Percentiles rank a stretch among this genome's conserved stretches.
Evolutionary conservation across 306 rosid genomes (phyloP).

Genomic region (Pueraria montana): DNA sequence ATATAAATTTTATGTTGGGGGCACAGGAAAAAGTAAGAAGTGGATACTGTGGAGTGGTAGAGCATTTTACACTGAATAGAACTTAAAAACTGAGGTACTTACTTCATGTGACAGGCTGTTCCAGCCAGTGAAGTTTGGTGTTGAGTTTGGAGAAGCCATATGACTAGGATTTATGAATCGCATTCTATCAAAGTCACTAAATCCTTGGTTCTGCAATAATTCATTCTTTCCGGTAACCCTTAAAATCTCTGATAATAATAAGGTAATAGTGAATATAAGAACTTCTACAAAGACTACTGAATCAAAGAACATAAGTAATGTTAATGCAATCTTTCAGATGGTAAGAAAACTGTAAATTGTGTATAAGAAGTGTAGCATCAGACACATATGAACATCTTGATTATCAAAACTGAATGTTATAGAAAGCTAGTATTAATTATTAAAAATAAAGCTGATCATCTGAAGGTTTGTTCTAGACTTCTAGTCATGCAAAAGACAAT

Average conservation of each 20-base stretch:
- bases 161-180: conserved; percentile 51
- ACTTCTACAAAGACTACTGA: conserved; percentile 9
- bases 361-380: neutral
- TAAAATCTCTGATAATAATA: conserved; percentile 57
- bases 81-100: conserved; percentile 31
- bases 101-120: conserved; percentile 64
- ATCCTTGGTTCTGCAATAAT: conserved; percentile 56
- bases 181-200: conserved; percentile 58
- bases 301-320: conserved; percentile 24
- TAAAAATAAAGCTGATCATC: conserved; percentile 10
- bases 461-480: neutral
- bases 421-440: neutral
- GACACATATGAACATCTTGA: conserved; percentile 4
- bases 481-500: conserved; percentile 28
- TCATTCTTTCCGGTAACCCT: conserved; percentile 63
- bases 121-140: conserved; percentile 57
- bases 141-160: conserved; percentile 53
- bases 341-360: neutral
- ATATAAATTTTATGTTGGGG: neutral
- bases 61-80: neutral
- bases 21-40: conserved; percentile 14
- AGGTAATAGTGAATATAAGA: conserved; percentile 27
- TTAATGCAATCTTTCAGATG: neutral
- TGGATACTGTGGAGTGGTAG: neutral
- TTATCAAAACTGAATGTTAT: conserved; percentile 4